Base-by-base conservation (phyloP, 1,284 basidiomycete species). In the Coniferiporia weirii region DNA sequence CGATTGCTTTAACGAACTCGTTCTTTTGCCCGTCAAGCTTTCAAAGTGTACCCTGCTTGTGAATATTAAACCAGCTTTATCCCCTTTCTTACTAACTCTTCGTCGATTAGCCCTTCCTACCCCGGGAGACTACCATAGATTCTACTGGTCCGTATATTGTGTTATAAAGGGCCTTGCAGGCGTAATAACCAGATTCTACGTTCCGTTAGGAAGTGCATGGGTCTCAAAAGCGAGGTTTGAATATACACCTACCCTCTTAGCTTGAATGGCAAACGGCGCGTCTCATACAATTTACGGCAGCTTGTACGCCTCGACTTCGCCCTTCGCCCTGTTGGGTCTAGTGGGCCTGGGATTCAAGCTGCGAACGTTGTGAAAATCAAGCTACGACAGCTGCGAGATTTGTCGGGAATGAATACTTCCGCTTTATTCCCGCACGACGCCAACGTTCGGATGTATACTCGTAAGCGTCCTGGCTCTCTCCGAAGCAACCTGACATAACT, bases 291-390 rank as follows among this genome's bases (percentile, higher is more conserved):
- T 10, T 52, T 9, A 22, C 48, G n/a, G n/a, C 22, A 56, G 55
- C 20, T 56, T 8, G 36, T 34, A 27, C 56, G 56, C 32, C 38
- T 58, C n/a, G 22, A 52, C 6, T 58, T 34, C 45, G 56, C 56
- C 15, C 50, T 58, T 10, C 50, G 50, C 22, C 45, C 44, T 8
- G 56, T 58, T 47, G 56, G 56, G n/a, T 51, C 50, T 9, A 32
- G 50, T 20, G 56, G 56, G 2, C 56, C 56, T 34, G 56, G 50
- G 12, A 44, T 58, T 20, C 27, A 45, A 17, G 50, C 50, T 13
- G 47, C 43, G 2, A 52, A 58, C 15, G 40, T 40, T 7, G 46
- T 51, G 27, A 52, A 20, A 15, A 46, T 20, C 7, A 38, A 38
- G 15, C 40, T 58, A 20, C 17, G 43, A n/a, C n/a, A 35, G 5